Evolutionary conservation across 1,284 basidiomycete genomes (phyloP), one percentile per base, ranked within the genome.

Genomic region (Irpex lacteus): DNA sequence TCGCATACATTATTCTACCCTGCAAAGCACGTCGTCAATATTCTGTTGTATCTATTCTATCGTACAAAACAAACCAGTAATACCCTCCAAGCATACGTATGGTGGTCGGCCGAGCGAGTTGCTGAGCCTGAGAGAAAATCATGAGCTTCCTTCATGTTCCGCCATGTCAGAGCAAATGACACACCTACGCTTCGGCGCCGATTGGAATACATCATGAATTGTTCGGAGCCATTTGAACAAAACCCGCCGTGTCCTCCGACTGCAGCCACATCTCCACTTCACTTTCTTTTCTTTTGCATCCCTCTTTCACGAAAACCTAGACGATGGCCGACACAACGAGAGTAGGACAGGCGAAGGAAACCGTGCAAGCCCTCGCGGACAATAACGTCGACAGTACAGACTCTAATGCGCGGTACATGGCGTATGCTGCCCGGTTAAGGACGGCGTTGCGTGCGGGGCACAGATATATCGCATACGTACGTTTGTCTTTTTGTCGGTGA

Each of bases 381-480:
- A 75, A 82, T 66, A 73, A 89, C 76, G 87, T 79, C 21, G 84
- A 89, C 74, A 84, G 82, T 15, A 85, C 82, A 40, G 86, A 91
- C 72, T 85, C 87, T 0, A 83, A 88, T 7, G 68, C 88, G 56
- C 81, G 85, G 47, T 88, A 89, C 77, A 81, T 89, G 76, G 93
- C 92, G 2, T 95, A 95, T 74, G 89, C 85, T 74, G 86, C 91
- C 63, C 89, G 93, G 67, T 78, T 94, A 49, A 82, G 91, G 68
- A 94, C 93, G 11, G 90, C 90, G 32, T 77, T 92, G 62, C 81
- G 91, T 44, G 91, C 92, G 15, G 81, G 86, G n/a, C 81, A 86
- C 18, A 83, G 93, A 57, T 95, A 95, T 73, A 80, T 94, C 63
- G 92, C 91, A 65, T 94, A 94, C 82, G 91, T 92, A 79, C 67